Percentiles rank a stretch among this genome's conserved stretches.
Conservation (phyloP, 345 rosid species). For the Lepidium didymum region DNA sequence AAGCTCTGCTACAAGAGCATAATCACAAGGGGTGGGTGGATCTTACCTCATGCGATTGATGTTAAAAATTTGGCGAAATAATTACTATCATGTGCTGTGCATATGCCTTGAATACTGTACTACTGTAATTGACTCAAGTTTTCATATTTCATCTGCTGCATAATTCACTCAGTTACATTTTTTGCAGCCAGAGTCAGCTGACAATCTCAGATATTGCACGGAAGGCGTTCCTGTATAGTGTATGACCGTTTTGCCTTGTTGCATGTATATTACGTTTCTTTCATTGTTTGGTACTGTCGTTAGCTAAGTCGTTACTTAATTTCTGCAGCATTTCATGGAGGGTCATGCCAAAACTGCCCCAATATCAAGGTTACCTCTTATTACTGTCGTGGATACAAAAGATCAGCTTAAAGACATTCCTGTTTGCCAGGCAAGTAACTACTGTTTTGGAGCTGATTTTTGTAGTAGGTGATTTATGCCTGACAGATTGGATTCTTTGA, state of each 20-base stretch:
- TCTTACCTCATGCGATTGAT: neutral
- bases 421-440: slow-evolving; percentile 65
- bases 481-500: slow-evolving; percentile 32
- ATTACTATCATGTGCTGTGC: neutral
- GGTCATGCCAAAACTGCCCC: slow-evolving; percentile 94
- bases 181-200: slow-evolving; percentile 70
- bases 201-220: slow-evolving; percentile 92
- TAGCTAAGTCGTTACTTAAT: slow-evolving; percentile 15
- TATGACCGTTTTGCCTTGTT: slow-evolving; percentile 37
- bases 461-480: slow-evolving; percentile 19
- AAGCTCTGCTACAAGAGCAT: slow-evolving; percentile 88
- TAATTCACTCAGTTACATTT: slow-evolving; percentile 4
- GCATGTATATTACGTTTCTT: neutral
- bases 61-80: neutral
- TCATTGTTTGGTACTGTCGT: neutral
- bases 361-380: slow-evolving; percentile 85
- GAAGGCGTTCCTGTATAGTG: slow-evolving; percentile 97
- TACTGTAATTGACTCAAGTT: neutral
- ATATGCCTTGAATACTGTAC: neutral
- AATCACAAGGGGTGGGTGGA: slow-evolving; percentile 73
- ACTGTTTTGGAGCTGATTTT: slow-evolving; percentile 1
- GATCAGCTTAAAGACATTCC: slow-evolving; percentile 81
- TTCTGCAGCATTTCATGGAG: slow-evolving; percentile 91
- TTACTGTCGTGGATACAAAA: slow-evolving; percentile 58
- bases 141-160: slow-evolving; percentile 8